phyloP scores from a whole-genome alignment of 2,329 filamentous ascomycete genomes.

The Didymella lethalis region DNA sequence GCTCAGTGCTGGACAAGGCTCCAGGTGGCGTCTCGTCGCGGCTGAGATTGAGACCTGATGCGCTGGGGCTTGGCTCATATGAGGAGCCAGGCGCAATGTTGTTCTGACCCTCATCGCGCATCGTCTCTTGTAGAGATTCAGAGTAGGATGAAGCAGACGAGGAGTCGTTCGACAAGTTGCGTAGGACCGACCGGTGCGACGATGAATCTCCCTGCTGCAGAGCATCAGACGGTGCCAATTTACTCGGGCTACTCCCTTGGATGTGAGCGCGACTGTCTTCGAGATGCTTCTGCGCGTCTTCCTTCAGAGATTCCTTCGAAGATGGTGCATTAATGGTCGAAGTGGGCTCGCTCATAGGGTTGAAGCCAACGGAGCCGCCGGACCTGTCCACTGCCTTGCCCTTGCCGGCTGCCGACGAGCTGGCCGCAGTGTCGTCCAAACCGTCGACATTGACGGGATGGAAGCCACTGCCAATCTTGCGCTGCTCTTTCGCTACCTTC shows the following conservation, averaged over 20 bases:
- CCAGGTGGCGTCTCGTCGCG: conserved; percentile 41
- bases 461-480: conserved; percentile 63
- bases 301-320: conserved; percentile 45
- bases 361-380: conserved; percentile 49
- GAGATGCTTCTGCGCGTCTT: conserved; percentile 56
- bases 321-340: conserved; percentile 51
- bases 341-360: conserved; percentile 53
- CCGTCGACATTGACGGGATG: conserved; percentile 63
- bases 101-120: conserved; percentile 35
- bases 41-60: conserved; percentile 59
- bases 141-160: conserved; percentile 79
- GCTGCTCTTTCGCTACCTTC: conserved; percentile 73
- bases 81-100: conserved; percentile 54
- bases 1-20: conserved; percentile 66
- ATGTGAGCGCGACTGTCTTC: conserved; percentile 56
- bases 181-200: conserved; percentile 71
- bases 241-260: conserved; percentile 48
- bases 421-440: conserved; percentile 37
- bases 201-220: conserved; percentile 40
- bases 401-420: conserved; percentile 52
- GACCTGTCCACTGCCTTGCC: conserved; percentile 58
- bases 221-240: conserved; percentile 55
- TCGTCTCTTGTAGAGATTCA: conserved; percentile 64
- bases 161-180: conserved; percentile 86
- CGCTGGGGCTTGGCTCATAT: conserved; percentile 60